Base-by-base conservation (phyloP, 2,329 filamentous ascomycete genomes). In the Lojkania enalia region DNA sequence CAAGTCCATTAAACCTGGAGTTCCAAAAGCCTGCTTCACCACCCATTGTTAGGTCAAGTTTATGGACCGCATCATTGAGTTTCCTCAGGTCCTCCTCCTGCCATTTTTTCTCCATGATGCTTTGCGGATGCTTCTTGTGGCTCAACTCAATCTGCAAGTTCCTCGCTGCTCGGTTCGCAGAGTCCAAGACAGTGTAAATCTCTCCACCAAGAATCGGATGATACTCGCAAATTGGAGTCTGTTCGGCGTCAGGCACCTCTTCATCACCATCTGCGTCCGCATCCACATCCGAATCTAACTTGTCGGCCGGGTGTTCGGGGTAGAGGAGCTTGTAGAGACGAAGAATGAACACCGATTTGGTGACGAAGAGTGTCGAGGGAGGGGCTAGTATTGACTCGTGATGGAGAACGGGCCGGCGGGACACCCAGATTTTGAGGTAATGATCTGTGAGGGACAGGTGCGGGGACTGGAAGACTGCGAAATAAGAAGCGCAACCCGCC, bases 41-140 rank as follows among this genome's bases (percentile, higher is more conserved):
- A 2, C 46, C 44, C 11, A 16, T 29, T 13, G 35, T 35, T 5
- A 20, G 12, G 13, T 41, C 30, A 23, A 66, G 21, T 5, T 9
- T 46, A 4, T 44, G 13, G 15, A 57, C 5, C 37, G 95, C 60
- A 2, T 29, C 20, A 5, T 51, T 45, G 31, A 67, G 39, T 6
- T 48, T 35, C 7, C 11, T 30, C 11, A 47, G 12, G 9, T 61
- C 39, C 13, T 50, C 21, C 4, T 42, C 31, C 46, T 61, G 63
- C 46, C 53, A 64, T 2, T 20, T 21, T 27, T 38, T 36, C 12
- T 51, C 44, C 19, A 44, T 15, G 4, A 32, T 21, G 7, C 31
- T 21, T 5, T 27, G 37, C 0, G 51, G 46, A 5, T 53, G 30
- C 27, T 46, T 43, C 33, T 58, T 44, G 19, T 61, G 58, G 21